phyloP scores from a whole-genome alignment of 192 early-diverging fungal genomes.

The Cetraspora pellucida region DNA sequence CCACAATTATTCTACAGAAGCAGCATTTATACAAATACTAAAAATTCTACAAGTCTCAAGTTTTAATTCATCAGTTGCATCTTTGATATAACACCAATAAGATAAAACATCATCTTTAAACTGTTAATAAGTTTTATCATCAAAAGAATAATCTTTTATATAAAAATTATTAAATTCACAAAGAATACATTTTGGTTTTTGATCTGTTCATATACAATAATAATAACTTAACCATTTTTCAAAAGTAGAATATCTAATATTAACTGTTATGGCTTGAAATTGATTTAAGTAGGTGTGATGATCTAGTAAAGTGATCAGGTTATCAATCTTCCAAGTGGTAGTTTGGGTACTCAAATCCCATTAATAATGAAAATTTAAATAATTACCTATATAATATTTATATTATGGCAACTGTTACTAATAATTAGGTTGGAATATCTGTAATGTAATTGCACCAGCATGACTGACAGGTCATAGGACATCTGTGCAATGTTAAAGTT shows the following conservation, averaged over 20 bases:
- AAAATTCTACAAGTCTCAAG: conserved; percentile 24
- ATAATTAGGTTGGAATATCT: too few species aligned
- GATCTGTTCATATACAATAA: neutral
- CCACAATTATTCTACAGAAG: neutral
- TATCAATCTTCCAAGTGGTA: too few species aligned
- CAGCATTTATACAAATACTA: conserved; percentile 17
- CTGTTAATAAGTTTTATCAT: neutral
- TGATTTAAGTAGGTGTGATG: too few species aligned
- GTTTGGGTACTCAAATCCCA: too few species aligned
- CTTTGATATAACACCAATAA: too few species aligned
- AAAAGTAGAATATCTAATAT: neutral
- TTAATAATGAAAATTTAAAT: too few species aligned
- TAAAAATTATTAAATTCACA: neutral
- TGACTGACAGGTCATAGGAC: too few species aligned
- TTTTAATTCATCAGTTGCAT: neutral
- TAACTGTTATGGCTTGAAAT: neutral
- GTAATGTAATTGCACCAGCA: too few species aligned
- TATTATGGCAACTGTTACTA: too few species aligned
- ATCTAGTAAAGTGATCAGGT: too few species aligned
- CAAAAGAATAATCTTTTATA: conserved; percentile 17
- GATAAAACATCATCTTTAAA: conserved; percentile 9
- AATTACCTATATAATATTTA: too few species aligned
- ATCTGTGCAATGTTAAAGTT: too few species aligned
- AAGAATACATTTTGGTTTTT: conserved; percentile 16
- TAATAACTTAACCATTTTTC: conserved; percentile 8